These are phyloP conservation scores for Mycena citricolor DNA, from an alignment of 1,284 basidiomycete species.

Conservation along the genomic window DNA sequence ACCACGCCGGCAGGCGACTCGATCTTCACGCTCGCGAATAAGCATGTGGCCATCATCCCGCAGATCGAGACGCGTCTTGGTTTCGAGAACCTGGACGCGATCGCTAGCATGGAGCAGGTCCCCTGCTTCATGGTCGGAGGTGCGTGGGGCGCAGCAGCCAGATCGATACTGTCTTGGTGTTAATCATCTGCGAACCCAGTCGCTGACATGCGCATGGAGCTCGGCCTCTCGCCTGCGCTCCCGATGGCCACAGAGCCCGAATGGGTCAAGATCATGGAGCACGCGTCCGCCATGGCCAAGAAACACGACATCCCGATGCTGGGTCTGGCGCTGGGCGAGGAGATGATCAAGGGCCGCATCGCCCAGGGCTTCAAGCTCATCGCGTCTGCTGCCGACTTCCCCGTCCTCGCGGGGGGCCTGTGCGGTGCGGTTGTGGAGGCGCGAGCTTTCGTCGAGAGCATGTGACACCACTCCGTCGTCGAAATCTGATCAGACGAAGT, in stretches of 20 bases:
- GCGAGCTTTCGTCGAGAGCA: too few species aligned
- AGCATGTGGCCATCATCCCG: conserved; percentile 12
- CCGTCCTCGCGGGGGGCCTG: conserved; percentile 5
- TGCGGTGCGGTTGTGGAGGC: too few species aligned
- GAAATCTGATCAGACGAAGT: too few species aligned
- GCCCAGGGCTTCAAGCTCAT: conserved; percentile 11
- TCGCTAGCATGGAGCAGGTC: not conserved
- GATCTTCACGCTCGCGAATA: conserved; percentile 5
- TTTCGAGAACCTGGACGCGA: conserved; percentile 4
- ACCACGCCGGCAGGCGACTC: conserved; percentile 3
- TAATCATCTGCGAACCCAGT: not conserved
- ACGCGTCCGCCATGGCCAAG: conserved; percentile 15
- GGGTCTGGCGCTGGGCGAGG: conserved; percentile 12
- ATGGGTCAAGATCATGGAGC: conserved; percentile 14
- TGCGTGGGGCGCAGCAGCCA: not conserved
- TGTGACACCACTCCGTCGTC: too few species aligned
- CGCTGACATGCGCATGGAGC: conserved; percentile 10
- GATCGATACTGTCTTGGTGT: too few species aligned
- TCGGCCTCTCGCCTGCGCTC: conserved; percentile 5
- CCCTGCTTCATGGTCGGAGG: conserved; percentile 7
- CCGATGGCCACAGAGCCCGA: conserved; percentile 13
- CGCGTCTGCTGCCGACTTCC: conserved; percentile 3
- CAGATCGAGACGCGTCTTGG: conserved; percentile 7
- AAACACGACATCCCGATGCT: conserved; percentile 15
- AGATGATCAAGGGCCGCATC: conserved; percentile 20